These are phyloP conservation scores for Fusarium sp. DNA, from an alignment of 2,329 filamentous ascomycete genomes.

Conservation along the genomic window DNA sequence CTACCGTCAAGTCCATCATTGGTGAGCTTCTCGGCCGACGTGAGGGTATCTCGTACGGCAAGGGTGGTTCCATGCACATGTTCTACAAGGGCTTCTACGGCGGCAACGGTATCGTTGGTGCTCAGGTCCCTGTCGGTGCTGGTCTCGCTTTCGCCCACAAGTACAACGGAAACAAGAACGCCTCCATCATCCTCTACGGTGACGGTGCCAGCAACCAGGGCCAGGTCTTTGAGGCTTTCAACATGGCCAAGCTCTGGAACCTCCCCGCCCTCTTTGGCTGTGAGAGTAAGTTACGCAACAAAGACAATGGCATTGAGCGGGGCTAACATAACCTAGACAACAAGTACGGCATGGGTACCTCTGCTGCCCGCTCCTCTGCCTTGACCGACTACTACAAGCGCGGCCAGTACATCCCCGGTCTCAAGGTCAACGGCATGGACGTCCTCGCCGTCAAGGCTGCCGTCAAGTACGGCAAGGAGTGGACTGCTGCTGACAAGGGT, in stretches of 20 bases:
- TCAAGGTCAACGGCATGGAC: conserved; percentile 99
- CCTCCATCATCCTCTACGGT: conserved; percentile 91
- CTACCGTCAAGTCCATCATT: conserved; percentile 89
- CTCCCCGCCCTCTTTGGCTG: conserved; percentile 95
- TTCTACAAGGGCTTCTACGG: conserved; percentile 98
- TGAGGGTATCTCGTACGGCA: conserved; percentile 97
- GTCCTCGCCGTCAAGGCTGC: conserved; percentile 97
- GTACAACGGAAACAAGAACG: conserved; percentile 89
- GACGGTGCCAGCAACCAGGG: conserved; percentile 99
- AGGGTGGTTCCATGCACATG: conserved; percentile 99
- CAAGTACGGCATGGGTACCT: conserved; percentile 99
- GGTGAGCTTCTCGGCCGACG: conserved; percentile 94
- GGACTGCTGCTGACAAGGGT: conserved; percentile 84
- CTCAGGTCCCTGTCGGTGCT: conserved; percentile 96
- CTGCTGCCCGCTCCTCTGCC: conserved; percentile 91
- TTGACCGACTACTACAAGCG: conserved; percentile 99
- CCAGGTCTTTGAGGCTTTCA: conserved; percentile 99
- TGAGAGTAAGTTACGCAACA: conserved; percentile 80
- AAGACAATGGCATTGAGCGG: background rate
- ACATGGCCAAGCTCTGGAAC: conserved; percentile 99
- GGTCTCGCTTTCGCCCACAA: conserved; percentile 97
- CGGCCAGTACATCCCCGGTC: conserved; percentile 98
- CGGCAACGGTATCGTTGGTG: conserved; percentile 98
- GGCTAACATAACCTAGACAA: conserved; percentile 76
- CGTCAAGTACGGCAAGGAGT: conserved; percentile 93